A percentile compares a stretch with the other conserved stretches of the same genome.
Conservation (phyloP, 805 yeast species). For the Nadsonia fulvescens region DNA sequence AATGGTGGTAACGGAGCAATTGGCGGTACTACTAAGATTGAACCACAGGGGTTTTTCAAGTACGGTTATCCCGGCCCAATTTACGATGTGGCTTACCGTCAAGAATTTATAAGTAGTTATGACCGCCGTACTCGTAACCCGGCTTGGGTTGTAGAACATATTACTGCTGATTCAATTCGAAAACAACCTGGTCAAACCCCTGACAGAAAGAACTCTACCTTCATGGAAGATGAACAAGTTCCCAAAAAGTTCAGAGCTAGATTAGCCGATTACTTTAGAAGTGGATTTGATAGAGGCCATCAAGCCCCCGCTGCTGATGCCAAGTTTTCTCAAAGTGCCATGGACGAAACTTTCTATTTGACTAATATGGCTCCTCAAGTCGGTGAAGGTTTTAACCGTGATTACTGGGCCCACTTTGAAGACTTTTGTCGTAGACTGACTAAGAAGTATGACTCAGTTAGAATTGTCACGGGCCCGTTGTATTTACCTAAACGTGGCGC, state of each 20-base stretch:
- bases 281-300: constrained; percentile 95
- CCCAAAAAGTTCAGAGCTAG: constrained; percentile 63
- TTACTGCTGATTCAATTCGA: constrained; percentile 51
- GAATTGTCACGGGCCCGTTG: constrained; percentile 87
- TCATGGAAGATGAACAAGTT: constrained; percentile 70
- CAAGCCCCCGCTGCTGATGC: constrained; percentile 98
- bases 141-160: constrained; percentile 60
- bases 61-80: constrained; percentile 94
- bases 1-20: too few relatives aligned
- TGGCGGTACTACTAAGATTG: too few relatives aligned
- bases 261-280: constrained; percentile 74
- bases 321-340: constrained; percentile 71
- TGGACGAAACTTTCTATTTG: constrained; percentile 84
- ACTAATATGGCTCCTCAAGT: constrained; percentile 94
- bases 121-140: constrained; percentile 79
- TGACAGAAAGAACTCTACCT: constrained; percentile 65
- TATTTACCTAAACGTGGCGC: constrained; percentile 64
- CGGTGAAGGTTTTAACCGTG: constrained; percentile 93
- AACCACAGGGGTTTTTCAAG: constrained; percentile 22
- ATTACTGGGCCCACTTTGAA: constrained; percentile 95
- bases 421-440: constrained; percentile 71
- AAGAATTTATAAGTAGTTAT: constrained; percentile 71
- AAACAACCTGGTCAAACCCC: constrained; percentile 18
- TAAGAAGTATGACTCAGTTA: constrained; percentile 47
- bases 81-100: constrained; percentile 57